Base-by-base conservation (phyloP, 1,284 basidiomycete genomes). In the Clitocybe nebularis region DNA sequence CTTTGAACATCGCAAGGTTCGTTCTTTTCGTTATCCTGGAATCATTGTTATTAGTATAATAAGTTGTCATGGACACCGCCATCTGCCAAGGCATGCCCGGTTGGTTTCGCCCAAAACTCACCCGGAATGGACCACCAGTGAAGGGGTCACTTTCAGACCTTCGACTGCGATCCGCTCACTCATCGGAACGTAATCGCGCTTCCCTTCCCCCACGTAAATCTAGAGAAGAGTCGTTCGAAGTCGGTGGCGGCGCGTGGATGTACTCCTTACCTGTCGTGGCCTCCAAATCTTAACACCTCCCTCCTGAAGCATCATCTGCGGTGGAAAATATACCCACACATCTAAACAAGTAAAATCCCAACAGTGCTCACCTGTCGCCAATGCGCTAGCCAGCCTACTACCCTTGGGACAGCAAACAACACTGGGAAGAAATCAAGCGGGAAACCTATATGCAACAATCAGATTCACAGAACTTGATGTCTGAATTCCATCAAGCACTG, bases 201-300 rank as follows among this genome's bases (percentile, higher is more conserved):
- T 81, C 7, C 72, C 66, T 5, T 76, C 63, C 2, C 90, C 90
- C 16, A 89, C 76, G 54, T 89, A 93, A 39, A 93, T 76, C 81
- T 84, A 39, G 35, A 9, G 37, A 29, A 14, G 36, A 39, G 14
- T 24, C 29, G 39, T 37, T 26, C 17, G 26, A 34, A 43, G 24
- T 38, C 41, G 35, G 23, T 13, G 10, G 17, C 21, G 39, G 10
- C 17, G n/a, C n/a, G n/a, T n/a, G n/a, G n/a, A n/a, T n/a, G n/a
- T n/a, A n/a, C 24, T 22, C 33, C 46, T 50, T 60, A 89, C 79
- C 73, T 93, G 89, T 55, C 84, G 73, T 29, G 89, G 90, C 30
- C 89, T 72, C 90, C 90, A 93, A 52, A 93, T 93, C 66, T 92
- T 93, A 46, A 93, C 89, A 38, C 88, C 88, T 13, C 82, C 87